A percentile compares a stretch with the other conserved stretches of the same genome.
Conservation (phyloP, 2,329 filamentous ascomycete species). For the Pochonia chlamydosporia region DNA sequence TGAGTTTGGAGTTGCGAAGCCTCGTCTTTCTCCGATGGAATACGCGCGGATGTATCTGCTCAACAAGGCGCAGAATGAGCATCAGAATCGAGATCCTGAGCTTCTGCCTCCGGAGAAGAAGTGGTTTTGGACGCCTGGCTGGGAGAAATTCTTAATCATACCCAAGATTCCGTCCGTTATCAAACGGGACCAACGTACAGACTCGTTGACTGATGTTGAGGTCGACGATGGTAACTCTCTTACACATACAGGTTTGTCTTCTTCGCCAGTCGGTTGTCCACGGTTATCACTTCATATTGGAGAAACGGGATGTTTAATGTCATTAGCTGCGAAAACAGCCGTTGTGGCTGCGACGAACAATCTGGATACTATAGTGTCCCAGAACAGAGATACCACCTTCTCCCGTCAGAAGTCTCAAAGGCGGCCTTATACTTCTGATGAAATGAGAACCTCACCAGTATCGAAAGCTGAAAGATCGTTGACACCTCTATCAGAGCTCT, state of each 20-base stretch:
- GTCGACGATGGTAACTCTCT: too few relatives aligned
- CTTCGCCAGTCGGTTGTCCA: constrained; percentile 14
- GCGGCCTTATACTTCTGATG: too few relatives aligned
- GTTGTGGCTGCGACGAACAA: too few relatives aligned
- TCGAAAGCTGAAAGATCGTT: too few relatives aligned
- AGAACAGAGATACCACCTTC: too few relatives aligned
- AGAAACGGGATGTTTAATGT: constrained; percentile 18
- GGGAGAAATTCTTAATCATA: constrained; percentile 32
- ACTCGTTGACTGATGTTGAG: too few relatives aligned
- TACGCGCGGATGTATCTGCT: constrained; percentile 30
- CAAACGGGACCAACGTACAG: constrained; percentile 11
- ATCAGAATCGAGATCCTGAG: constrained; percentile 17
- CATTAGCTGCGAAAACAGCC: too few relatives aligned
- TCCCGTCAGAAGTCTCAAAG: too few relatives aligned
- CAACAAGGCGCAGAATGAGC: constrained; percentile 23
- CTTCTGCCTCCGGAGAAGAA: constrained; percentile 22
- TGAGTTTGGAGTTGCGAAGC: constrained; percentile 7
- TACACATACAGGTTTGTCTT: not conserved
- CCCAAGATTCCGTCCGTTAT: constrained; percentile 24
- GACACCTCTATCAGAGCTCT: too few relatives aligned
- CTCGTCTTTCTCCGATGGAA: constrained; percentile 34
- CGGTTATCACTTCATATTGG: constrained; percentile 27
- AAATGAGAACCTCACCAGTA: too few relatives aligned
- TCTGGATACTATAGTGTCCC: too few relatives aligned
- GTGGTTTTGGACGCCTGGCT: constrained; percentile 28